Conservation (phyloP, 2,329 filamentous ascomycete species). For the Blumeria hordei region DNA sequence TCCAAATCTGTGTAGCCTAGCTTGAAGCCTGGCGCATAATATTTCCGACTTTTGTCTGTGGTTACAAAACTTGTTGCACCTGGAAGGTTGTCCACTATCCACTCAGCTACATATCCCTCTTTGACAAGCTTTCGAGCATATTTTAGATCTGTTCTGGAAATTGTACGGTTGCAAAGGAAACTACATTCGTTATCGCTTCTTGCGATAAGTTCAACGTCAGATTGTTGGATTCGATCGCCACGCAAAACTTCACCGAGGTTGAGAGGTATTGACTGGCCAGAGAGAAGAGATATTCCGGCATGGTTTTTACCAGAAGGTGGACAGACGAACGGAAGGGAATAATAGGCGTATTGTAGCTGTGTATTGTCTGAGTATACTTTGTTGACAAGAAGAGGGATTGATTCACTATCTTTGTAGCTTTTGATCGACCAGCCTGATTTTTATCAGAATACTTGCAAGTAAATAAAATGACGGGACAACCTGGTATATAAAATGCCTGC, state of each 20-base stretch:
- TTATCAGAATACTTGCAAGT: background rate
- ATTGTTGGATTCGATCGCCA: conserved; percentile 64
- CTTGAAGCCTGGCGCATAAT: conserved; percentile 80
- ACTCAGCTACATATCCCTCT: conserved; percentile 68
- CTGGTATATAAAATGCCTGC: conserved; percentile 66
- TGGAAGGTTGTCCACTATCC: conserved; percentile 81
- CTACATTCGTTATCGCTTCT: conserved; percentile 48
- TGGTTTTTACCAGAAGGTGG: conserved; percentile 45
- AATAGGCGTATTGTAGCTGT: conserved; percentile 78
- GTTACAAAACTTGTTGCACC: conserved; percentile 76
- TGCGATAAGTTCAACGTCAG: conserved; percentile 63
- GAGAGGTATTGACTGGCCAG: conserved; percentile 53
- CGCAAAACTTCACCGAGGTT: conserved; percentile 75
- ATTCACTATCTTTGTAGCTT: conserved; percentile 51
- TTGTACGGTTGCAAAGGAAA: conserved; percentile 44
- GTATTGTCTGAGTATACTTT: conserved; percentile 81
- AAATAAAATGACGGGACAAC: conserved; percentile 21
- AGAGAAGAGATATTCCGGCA: conserved; percentile 42
- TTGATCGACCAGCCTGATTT: conserved; percentile 54
- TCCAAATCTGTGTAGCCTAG: conserved; percentile 49
- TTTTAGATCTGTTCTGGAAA: conserved; percentile 38
- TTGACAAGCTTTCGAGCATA: conserved; percentile 48
- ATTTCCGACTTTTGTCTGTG: conserved; percentile 61
- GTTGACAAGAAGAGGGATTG: conserved; percentile 69
- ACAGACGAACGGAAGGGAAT: conserved; percentile 70